Evolutionary conservation across 1,284 basidiomycete species (phyloP).

Genomic region (Rhizopogon hawkerae): DNA sequence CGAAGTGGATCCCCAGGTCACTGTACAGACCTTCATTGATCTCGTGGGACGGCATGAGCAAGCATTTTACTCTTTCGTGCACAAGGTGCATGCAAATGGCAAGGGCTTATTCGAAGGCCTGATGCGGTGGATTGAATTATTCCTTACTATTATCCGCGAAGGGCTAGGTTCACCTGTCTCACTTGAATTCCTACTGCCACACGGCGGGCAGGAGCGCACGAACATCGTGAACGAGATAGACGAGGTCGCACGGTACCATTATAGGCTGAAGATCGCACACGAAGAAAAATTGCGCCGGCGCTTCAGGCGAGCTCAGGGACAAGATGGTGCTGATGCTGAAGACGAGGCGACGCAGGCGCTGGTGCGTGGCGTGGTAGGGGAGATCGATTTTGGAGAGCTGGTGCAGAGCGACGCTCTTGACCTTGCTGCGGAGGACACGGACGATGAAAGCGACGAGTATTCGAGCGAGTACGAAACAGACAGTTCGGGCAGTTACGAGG

Average conservation of each 20-base stretch:
- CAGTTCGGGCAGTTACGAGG: conserved; percentile 20
- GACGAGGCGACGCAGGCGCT: conserved; percentile 73
- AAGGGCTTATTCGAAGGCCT: conserved; percentile 89
- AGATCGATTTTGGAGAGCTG: conserved; percentile 74
- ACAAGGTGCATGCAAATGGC: conserved; percentile 98
- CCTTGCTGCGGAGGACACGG: conserved; percentile 70
- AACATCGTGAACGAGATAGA: conserved; percentile 83
- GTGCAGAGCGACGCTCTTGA: conserved; percentile 72
- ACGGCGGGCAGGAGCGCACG: conserved; percentile 63
- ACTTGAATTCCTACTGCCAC: conserved; percentile 82
- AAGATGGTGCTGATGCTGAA: conserved; percentile 52
- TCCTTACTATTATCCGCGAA: conserved; percentile 87
- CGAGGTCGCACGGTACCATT: conserved; percentile 81
- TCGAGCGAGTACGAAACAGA: conserved; percentile 33
- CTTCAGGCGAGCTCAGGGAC: conserved; percentile 54
- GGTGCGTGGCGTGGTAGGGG: conserved; percentile 70
- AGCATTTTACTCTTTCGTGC: conserved; percentile 93
- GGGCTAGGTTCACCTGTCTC: conserved; percentile 70
- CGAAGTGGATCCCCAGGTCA: conserved; percentile 76
- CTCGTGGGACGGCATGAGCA: conserved; percentile 93
- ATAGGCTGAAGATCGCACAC: conserved; percentile 83
- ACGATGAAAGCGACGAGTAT: conserved; percentile 37
- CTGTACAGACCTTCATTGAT: conserved; percentile 92
- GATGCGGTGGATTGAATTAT: conserved; percentile 96
- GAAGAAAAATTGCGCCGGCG: conserved; percentile 81